Percentiles rank a stretch among this genome's conserved stretches.
These are phyloP conservation scores for Pleurotus citrinopileatus DNA, from an alignment of 768 basidiomycete species.

Conservation along the genomic window DNA sequence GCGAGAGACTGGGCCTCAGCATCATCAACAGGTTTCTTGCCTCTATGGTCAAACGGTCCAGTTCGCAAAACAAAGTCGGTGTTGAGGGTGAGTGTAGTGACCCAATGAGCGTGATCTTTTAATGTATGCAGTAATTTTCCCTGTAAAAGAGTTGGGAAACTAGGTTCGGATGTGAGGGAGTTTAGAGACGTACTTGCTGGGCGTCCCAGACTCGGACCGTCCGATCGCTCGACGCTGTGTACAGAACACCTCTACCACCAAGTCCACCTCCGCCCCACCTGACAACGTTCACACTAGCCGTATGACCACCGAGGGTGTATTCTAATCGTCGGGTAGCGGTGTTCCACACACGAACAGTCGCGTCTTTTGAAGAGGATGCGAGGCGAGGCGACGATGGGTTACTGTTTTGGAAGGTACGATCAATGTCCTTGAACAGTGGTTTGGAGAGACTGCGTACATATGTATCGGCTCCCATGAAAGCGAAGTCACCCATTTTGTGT, in stretches of 20 bases:
- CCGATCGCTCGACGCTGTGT: slow-evolving; percentile 93
- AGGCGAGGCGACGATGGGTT: slow-evolving; percentile 78
- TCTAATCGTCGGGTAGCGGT: slow-evolving; percentile 66
- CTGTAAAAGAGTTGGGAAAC: slow-evolving; percentile 32
- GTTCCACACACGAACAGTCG: slow-evolving; percentile 94
- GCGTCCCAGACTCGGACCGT: slow-evolving; percentile 96
- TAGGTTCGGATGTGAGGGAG: slow-evolving; percentile 6
- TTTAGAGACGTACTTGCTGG: slow-evolving; percentile 46
- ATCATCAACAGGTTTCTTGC: slow-evolving; percentile 74
- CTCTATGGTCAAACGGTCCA: slow-evolving; percentile 90
- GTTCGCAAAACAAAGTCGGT: slow-evolving; percentile 95
- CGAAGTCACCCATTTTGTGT: slow-evolving; percentile 95
- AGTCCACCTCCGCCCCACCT: slow-evolving; percentile 89
- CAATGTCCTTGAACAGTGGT: slow-evolving; percentile 3
- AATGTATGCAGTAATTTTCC: slow-evolving; percentile 82
- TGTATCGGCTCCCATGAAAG: slow-evolving; percentile 97
- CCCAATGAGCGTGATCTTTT: slow-evolving; percentile 98
- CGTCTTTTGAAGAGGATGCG: slow-evolving; percentile 95
- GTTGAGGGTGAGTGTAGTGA: slow-evolving; percentile 92
- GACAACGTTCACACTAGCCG: slow-evolving; percentile 91
- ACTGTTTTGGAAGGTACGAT: slow-evolving; percentile 33
- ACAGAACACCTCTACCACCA: slow-evolving; percentile 66
- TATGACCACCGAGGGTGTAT: slow-evolving; percentile 89
- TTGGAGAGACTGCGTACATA: slow-evolving; percentile 50
- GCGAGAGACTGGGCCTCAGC: slow-evolving; percentile 86